Percentiles rank a stretch among this genome's conserved stretches.
These are phyloP conservation scores for Heliamphora pulchella DNA, from an alignment of 179 eudicot genomes.

Conservation along the genomic window DNA sequence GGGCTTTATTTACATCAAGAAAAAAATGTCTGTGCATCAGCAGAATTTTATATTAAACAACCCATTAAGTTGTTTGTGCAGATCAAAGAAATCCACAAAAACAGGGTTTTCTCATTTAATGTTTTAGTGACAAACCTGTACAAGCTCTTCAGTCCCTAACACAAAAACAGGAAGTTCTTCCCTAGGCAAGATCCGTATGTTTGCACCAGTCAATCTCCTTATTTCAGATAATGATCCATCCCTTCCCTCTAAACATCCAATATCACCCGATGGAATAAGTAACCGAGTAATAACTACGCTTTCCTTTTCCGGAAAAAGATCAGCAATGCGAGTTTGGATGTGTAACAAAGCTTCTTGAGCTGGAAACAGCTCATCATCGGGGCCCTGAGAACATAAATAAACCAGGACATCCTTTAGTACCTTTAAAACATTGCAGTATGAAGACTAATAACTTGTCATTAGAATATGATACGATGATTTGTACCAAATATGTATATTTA, in stretches of 20 bases:
- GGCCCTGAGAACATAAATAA: constrained; percentile 54
- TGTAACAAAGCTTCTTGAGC: constrained; percentile 98
- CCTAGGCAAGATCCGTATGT: constrained; percentile 61
- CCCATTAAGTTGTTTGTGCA: no score
- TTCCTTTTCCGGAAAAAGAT: constrained; percentile 75
- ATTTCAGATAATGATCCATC: constrained; percentile 55
- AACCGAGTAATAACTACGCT: constrained; percentile 78
- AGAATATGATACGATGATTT: neutral
- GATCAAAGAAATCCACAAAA: no score
- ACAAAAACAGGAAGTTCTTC: constrained; percentile 64
- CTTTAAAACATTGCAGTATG: neutral
- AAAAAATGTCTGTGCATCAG: no score
- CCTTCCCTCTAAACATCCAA: constrained; percentile 57
- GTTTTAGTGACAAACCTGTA: constrained; percentile 51
- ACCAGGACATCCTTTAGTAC: constrained; percentile 21
- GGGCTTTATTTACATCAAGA: no score
- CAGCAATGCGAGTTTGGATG: constrained; percentile 85
- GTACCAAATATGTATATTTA: no score
- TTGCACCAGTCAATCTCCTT: constrained; percentile 68
- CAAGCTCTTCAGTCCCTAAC: constrained; percentile 51
- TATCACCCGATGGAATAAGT: constrained; percentile 62
- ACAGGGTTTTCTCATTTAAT: neutral
- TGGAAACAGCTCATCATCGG: constrained; percentile 94
- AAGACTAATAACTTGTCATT: neutral
- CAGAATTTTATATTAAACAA: no score